Base-by-base conservation (phyloP, 2,329 filamentous ascomycete genomes). In the Penicillium oxalicum region DNA sequence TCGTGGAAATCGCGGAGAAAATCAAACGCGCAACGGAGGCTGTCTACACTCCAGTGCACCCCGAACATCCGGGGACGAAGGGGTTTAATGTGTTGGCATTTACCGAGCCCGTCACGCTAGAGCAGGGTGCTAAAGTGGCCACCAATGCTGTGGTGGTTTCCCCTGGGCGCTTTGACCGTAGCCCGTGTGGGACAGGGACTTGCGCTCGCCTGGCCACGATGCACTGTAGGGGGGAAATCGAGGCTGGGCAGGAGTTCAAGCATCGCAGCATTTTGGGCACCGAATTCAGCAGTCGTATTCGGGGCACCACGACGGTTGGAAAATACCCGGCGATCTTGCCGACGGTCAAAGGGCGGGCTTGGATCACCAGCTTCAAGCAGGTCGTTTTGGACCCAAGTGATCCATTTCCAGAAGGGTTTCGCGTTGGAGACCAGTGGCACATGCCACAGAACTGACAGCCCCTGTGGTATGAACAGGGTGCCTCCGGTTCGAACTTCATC, bases 111-210 rank as follows among this genome's bases (percentile, higher is more conserved):
- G 36, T 72, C 2, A 47, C 55, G 12, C 7, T 37, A 11, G 55
- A 54, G 32, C 41, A 46, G 7, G 53, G 45, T 3, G 53, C 36
- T 44, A 71, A 70, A 39, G 52, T 52, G 5, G 67, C 68, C 12
- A 56, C 59, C 5, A 72, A 75, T 51, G 65, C 73, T 0, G 70
- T 74, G 9, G 68, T 76, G 4, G 72, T 76, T 4, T 69, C 70
- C 0, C 73, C 73, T 0, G 72, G 73, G 0, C 57, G 74, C n/a
- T 66, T 75, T 27, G 74, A 77, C 51, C 56, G 73, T 13, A 74
- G 73, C 49, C 74, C 73, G 1, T 75, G 73, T 43, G 74, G 74
- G 6, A 75, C 71, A 0, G 73, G 74, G 1, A 75, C 69, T 0
- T 71, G 63, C 50, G 71, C 73, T 2, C 61, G 73, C 9, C 60